Base-by-base conservation (phyloP, 345 rosid genomes). In the Nephelium lappaceum region DNA sequence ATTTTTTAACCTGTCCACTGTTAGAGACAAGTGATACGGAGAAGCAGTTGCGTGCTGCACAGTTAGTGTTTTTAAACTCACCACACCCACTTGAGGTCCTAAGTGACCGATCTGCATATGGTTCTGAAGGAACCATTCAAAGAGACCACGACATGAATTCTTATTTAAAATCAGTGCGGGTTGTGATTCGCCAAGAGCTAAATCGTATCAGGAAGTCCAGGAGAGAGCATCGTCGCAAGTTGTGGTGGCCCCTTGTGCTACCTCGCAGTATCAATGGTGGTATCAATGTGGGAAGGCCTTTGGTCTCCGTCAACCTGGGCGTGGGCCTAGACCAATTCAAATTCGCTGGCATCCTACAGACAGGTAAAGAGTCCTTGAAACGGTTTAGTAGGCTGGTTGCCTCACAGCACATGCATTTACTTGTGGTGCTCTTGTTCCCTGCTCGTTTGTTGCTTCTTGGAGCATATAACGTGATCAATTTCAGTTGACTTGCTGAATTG, bases 11-110 rank as follows among this genome's bases (percentile, higher is more conserved):
- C 15, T 78, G 86, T 36, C 83, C 86, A 66, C 72, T 83, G 67
- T 84, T 87, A 24, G 90, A 87, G 42, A 71, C 41, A 1, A 55
- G 68, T n/a, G 85, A 86, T 73, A 86, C 84, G 42, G 93, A 92
- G 80, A 91, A 89, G 85, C 81, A 85, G 66, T 91, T 97, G 71
- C 82, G 58, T 6, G 92, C 95, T 11, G 99, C 99, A 18, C 85
- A 87, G 82, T 87, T 73, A 60, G 81, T 85, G 51, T 97, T 94
- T 88, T 84, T 97, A 53, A 94, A 94, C 81, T 91, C 99, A 11
- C 99, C 99, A n/a, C 99, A 97, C 76, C 99, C 99, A 3, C 87
- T 94, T 9, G 99, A 97, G 88, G 94, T 94, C 83, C 88, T 97
- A 42, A 90, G 97, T 18, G 98, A 97, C 64, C 88, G 93, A 39